phyloP scores from a whole-genome alignment of 164 flowering plant species.

The Aristolochia contorta region DNA sequence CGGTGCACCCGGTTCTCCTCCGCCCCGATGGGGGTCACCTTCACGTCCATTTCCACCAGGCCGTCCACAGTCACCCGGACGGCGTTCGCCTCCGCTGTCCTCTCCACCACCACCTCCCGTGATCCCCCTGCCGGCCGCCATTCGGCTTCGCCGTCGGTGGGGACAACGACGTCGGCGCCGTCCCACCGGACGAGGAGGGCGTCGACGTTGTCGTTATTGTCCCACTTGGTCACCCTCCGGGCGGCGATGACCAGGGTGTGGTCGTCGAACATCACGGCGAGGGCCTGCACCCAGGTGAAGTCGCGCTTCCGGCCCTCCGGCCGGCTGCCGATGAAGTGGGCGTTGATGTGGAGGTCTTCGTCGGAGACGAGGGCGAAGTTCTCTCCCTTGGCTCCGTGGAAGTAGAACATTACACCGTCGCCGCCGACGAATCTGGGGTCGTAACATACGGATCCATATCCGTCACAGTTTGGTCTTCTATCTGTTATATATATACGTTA shows the following conservation, averaged over 20 bases:
- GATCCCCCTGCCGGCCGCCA: constrained; percentile 22
- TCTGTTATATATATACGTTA: constrained; percentile 10
- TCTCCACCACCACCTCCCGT: constrained; percentile 38
- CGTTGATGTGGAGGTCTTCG: constrained; percentile 43
- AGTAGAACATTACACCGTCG: constrained; percentile 69
- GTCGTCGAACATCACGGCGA: constrained; percentile 51
- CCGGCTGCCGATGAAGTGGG: constrained; percentile 54
- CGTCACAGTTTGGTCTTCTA: constrained; percentile 47
- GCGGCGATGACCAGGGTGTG: constrained; percentile 53
- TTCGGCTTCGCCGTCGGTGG: constrained; percentile 48
- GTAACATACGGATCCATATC: constrained; percentile 54
- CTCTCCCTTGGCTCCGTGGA: constrained; percentile 57
- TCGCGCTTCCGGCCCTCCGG: constrained; percentile 51
- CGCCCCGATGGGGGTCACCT: constrained; percentile 42
- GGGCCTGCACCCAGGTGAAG: constrained; percentile 71
- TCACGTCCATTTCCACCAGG: constrained; percentile 35
- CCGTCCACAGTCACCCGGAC: constrained; percentile 37
- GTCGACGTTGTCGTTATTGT: constrained; percentile 38
- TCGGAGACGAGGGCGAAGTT: constrained; percentile 62
- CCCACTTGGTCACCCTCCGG: constrained; percentile 47
- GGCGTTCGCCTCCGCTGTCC: constrained; percentile 49
- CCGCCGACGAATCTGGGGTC: constrained; percentile 71
- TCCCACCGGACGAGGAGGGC: constrained; percentile 41
- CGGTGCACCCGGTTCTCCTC: constrained; percentile 53
- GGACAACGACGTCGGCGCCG: constrained; percentile 25